Conservation (phyloP, 495 filamentous ascomycete genomes). For the Bacidia gigantensis region DNA sequence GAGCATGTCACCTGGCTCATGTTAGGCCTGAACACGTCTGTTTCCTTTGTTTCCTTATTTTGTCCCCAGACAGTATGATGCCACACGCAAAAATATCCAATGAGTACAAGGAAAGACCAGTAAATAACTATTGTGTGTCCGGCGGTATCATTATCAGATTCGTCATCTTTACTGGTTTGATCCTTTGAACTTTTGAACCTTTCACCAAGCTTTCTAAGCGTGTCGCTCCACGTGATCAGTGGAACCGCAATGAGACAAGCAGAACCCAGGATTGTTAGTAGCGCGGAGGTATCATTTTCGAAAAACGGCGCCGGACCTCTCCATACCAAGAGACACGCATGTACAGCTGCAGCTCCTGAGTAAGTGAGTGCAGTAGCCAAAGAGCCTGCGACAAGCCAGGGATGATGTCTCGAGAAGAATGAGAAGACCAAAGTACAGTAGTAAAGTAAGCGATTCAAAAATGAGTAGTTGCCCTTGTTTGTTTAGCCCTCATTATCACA, state of each 20-base stretch:
- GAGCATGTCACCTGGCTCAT: conserved; percentile 8
- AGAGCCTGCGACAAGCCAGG: conserved; percentile 11
- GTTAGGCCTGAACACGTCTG: no score
- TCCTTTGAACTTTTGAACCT: conserved; percentile 3
- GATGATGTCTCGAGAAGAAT: conserved; percentile 4
- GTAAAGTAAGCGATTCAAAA: conserved; percentile 12
- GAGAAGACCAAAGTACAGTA: conserved; percentile 12
- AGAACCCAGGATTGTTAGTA: conserved; percentile 8
- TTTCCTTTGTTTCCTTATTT: conserved; percentile 33
- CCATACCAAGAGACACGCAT: conserved; percentile 10
- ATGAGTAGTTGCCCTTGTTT: conserved; percentile 10
- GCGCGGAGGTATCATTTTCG: conserved; percentile 9
- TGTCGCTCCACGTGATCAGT: conserved; percentile 8
- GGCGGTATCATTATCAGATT: neutral
- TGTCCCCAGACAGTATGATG: conserved; percentile 32
- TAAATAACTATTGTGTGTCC: conserved; percentile 3
- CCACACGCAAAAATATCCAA: conserved; percentile 2
- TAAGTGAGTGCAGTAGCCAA: conserved; percentile 10
- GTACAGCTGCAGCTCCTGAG: conserved; percentile 9
- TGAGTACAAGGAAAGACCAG: conserved; percentile 7
- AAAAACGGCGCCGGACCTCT: conserved; percentile 2
- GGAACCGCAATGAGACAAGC: conserved; percentile 11
- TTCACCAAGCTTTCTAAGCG: conserved; percentile 6
- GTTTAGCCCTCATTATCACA: neutral
- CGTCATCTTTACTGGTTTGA: conserved; percentile 2